These are phyloP conservation scores for Fusarium haematococcum DNA, from an alignment of 2,329 filamentous ascomycete species.

Conservation along the genomic window DNA sequence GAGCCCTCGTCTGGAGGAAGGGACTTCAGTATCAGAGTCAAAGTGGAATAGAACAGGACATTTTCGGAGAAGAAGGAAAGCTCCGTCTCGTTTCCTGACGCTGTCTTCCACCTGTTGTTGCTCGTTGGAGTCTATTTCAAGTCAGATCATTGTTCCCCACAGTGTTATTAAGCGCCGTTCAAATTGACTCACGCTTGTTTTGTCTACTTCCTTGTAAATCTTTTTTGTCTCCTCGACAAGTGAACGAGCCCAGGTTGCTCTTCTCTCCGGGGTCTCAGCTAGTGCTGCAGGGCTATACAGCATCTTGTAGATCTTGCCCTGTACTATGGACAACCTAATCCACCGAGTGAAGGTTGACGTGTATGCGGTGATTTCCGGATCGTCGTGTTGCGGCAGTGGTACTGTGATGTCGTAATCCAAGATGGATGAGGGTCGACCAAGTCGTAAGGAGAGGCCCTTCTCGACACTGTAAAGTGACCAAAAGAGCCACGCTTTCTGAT, in stretches of 20 bases:
- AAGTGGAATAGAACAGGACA: background rate
- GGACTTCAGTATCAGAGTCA: background rate
- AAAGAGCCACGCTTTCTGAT: constrained; percentile 1
- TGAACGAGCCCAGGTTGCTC: background rate
- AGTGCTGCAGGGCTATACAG: background rate
- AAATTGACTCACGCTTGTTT: background rate
- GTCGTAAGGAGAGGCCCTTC: background rate
- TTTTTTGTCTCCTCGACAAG: background rate
- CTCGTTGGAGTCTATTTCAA: background rate
- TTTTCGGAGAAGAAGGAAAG: constrained; percentile 1
- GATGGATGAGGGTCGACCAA: background rate
- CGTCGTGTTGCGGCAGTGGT: background rate
- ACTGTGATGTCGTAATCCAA: background rate
- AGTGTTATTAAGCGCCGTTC: background rate
- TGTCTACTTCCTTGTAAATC: background rate
- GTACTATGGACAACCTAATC: background rate
- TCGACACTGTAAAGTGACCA: constrained; percentile 2
- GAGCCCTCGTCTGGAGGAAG: background rate
- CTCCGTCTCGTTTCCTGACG: background rate
- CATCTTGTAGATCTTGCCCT: background rate
- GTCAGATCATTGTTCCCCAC: background rate
- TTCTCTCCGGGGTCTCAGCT: background rate
- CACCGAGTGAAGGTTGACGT: background rate
- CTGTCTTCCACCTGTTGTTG: background rate
- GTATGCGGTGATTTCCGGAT: background rate